Base-by-base conservation (phyloP, 768 basidiomycete species). In the Leucosporidium scottii region DNA sequence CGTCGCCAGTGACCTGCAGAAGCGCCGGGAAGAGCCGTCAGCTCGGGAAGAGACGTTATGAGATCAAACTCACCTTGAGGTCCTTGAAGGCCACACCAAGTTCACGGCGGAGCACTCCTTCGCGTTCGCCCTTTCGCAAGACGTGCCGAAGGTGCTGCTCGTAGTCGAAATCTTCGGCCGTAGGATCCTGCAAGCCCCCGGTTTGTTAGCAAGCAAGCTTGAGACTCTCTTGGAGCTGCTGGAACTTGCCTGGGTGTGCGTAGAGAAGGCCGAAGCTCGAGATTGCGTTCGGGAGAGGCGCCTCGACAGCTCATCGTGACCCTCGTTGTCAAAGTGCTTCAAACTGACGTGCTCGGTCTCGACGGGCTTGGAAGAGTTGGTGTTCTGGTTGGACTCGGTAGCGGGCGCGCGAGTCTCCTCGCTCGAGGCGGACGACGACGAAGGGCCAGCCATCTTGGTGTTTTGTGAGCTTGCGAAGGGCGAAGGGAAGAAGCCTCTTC, bases 111-210 rank as follows among this genome's bases (percentile, higher is more conserved):
- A 53, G 49, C 27, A 72, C 63, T 15, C 67, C 67, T 23, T 67
- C 49, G 44, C 64, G 47, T 31, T 69, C 71, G 20, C 63, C 65
- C 56, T 69, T 69, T 39, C 60, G 59, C 7, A 72, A 25, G 39
- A 68, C 34, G 51, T 72, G 71, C 21, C 53, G 59, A 3, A 72
- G 60, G 31, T 72, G 71, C 62, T 62, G 47, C 65, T 66, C 61
- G 25, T 66, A 72, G 47, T 68, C 67, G 25, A 72, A 72, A 27
- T 67, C 71, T n/a, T 67, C 66, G 12, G 56, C 55, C 1, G 28
- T 47, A 17, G 63, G 63, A 39, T 71, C 64, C n/a, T 71, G 66
- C 23, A 51, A 34, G n/a, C 18, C 18, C 7, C 4, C 18, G 7
- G 49, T 51, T 6, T 34, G n/a, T 51, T 7, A n/a, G 25, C n/a